These are phyloP conservation scores for Croton laevigatus DNA, from an alignment of 441 rosid genomes.

Conservation along the genomic window DNA sequence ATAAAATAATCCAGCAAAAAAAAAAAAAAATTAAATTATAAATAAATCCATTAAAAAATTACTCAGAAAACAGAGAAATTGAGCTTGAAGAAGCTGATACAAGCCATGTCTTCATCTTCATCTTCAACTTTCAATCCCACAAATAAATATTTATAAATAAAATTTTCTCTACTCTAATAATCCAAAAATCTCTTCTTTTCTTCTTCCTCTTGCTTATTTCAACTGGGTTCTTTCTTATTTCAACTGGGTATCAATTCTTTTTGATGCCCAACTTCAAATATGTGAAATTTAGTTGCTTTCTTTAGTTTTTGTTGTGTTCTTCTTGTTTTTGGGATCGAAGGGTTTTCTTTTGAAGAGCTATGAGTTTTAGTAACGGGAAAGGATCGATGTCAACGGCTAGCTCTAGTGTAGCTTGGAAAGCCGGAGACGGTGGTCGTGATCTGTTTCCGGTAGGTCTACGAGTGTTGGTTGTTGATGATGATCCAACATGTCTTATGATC, in stretches of 20 bases:
- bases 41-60: neutral
- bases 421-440: slow-evolving; percentile 47
- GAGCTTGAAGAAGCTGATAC: slow-evolving; percentile 38
- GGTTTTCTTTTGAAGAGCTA: slow-evolving; percentile 19
- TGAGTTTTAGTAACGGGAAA: slow-evolving; percentile 56
- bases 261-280: slow-evolving; percentile 26
- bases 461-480: slow-evolving; percentile 89
- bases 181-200: slow-evolving; percentile 10
- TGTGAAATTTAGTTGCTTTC: slow-evolving; percentile 23
- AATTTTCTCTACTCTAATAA: slow-evolving; percentile 8
- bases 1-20: slow-evolving; percentile 19
- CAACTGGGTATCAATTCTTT: slow-evolving; percentile 32
- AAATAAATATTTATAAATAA: neutral
- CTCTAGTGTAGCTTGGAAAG: slow-evolving; percentile 41
- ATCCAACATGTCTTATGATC: slow-evolving; percentile 86
- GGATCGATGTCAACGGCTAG: slow-evolving; percentile 57
- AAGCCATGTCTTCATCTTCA: slow-evolving; percentile 31
- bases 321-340: slow-evolving; percentile 17
- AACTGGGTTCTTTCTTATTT: slow-evolving; percentile 33
- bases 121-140: slow-evolving; percentile 35
- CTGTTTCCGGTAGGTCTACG: slow-evolving; percentile 79
- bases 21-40: neutral
- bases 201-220: slow-evolving; percentile 22
- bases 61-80: slow-evolving; percentile 34
- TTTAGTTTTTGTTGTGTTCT: slow-evolving; percentile 10